These are phyloP conservation scores for Ottelia alismoides DNA, from an alignment of 106 monocot genomes.

Conservation along the genomic window DNA sequence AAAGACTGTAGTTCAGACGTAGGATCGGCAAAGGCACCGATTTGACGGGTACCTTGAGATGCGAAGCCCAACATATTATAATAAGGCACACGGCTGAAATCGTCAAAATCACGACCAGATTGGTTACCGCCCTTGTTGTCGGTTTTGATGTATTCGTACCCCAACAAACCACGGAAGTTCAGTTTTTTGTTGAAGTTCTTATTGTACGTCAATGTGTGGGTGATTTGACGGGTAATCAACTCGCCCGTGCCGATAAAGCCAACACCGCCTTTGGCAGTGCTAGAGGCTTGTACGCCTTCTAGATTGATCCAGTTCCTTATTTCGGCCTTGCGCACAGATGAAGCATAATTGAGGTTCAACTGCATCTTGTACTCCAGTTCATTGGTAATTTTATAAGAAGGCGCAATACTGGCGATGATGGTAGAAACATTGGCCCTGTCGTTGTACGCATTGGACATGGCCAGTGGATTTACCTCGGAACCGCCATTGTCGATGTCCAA, in stretches of 20 bases:
- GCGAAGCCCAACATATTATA: not conserved
- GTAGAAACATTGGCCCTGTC: not conserved
- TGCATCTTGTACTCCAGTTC: not conserved
- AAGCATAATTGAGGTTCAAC: not conserved
- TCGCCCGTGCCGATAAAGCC: not conserved
- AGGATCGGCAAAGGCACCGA: not conserved
- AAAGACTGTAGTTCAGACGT: not conserved
- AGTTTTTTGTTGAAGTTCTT: not conserved
- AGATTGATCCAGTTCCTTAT: not conserved
- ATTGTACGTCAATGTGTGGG: not conserved
- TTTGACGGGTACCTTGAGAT: not conserved
- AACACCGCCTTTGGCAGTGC: not conserved
- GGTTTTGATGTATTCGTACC: not conserved
- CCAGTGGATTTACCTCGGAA: not conserved
- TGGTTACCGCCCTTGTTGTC: not conserved
- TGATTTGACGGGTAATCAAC: not conserved
- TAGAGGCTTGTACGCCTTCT: not conserved
- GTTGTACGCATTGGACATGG: not conserved
- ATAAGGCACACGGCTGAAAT: not conserved
- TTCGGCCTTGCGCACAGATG: not conserved
- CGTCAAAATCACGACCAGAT: not conserved
- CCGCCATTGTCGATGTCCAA: not conserved
- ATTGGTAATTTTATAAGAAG: not conserved
- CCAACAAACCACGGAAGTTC: not conserved
- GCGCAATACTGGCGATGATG: not conserved